phyloP scores from a whole-genome alignment of 2,329 filamentous ascomycete genomes.

The Fusarium abutilonis region DNA sequence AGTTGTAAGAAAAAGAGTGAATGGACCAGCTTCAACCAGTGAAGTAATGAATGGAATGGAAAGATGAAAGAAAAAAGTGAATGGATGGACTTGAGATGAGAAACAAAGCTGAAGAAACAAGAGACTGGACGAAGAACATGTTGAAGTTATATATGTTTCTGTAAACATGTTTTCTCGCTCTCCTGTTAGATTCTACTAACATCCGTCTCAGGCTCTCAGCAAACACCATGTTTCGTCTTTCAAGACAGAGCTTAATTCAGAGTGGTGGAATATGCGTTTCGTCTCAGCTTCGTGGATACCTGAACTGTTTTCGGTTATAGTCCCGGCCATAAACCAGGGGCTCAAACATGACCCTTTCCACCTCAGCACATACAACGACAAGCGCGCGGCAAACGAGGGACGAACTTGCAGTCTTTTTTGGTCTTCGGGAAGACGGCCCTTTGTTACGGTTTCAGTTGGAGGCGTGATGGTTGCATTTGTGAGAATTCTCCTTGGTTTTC shows the following conservation, averaged over 20 bases:
- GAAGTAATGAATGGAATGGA: conserved; percentile 42
- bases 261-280: conserved; percentile 37
- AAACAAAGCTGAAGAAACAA: conserved; percentile 31
- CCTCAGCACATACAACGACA: background rate
- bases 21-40: conserved; percentile 47
- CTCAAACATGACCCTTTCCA: conserved; percentile 5
- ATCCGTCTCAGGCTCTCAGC: background rate
- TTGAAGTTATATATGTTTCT: conserved; percentile 28
- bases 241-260: conserved; percentile 22
- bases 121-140: background rate
- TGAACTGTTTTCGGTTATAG: conserved; percentile 25
- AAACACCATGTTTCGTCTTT: conserved; percentile 8
- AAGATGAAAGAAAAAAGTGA: conserved; percentile 24
- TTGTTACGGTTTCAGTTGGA: conserved; percentile 14
- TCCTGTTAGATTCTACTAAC: background rate
- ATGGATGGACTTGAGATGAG: conserved; percentile 26
- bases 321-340: conserved; percentile 25
- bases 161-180: background rate
- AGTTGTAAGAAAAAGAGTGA: conserved; percentile 20
- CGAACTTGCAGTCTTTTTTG: background rate
- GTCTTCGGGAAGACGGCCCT: background rate
- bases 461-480: background rate
- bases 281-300: conserved; percentile 40
- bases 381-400: conserved; percentile 28
- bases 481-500: background rate